phyloP scores from a whole-genome alignment of 106 monocot species.

The Dendrobium officinale region DNA sequence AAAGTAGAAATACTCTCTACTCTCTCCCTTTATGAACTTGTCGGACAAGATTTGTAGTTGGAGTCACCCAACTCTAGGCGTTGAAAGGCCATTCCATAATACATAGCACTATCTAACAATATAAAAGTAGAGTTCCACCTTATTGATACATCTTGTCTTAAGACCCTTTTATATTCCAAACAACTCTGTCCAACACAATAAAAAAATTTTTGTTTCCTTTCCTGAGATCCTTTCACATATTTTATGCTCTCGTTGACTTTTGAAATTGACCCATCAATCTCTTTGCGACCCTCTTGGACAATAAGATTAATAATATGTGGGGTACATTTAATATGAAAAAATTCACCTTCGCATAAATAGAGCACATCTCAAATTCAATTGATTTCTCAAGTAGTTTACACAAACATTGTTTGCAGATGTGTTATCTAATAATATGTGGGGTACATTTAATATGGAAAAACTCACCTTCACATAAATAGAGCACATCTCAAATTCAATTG shows the following conservation, averaged over 20 bases:
- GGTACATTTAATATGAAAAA: background rate
- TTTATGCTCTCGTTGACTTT: background rate
- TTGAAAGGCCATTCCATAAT: background rate
- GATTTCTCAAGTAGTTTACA: background rate
- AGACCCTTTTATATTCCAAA: background rate
- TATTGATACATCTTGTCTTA: constrained; percentile 11
- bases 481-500: too few relatives aligned
- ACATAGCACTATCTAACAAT: background rate
- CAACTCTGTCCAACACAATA: background rate
- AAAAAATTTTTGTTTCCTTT: too few relatives aligned
- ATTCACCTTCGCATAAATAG: too few relatives aligned
- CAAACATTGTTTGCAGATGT: background rate
- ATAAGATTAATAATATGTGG: background rate
- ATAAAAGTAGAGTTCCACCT: constrained; percentile 9
- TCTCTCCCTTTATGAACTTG: background rate
- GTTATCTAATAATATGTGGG: too few relatives aligned
- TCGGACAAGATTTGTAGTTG: constrained; percentile 1
- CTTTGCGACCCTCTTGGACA: constrained; percentile 5
- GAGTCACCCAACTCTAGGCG: background rate
- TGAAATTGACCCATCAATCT: background rate
- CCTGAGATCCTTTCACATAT: too few relatives aligned
- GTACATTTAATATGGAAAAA: too few relatives aligned
- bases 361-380: too few relatives aligned
- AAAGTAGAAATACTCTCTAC: background rate
- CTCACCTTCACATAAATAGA: too few relatives aligned